Percentiles rank a stretch among this genome's conserved stretches.
Evolutionary conservation across 2,329 filamentous ascomycete species (phyloP).

Genomic region (Colletotrichum tamarilloi): DNA sequence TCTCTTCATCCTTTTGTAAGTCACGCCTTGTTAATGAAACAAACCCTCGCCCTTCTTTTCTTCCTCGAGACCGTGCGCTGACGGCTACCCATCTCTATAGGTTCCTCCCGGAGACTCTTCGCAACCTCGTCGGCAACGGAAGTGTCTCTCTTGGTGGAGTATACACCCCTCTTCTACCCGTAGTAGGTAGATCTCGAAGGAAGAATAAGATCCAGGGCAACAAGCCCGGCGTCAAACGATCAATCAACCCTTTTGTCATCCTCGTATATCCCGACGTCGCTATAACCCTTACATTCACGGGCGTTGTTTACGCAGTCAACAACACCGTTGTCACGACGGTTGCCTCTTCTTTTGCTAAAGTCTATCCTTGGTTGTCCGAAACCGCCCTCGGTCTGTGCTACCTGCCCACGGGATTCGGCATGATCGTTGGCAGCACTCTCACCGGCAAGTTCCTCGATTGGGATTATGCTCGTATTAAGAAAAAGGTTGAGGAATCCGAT

Average conservation of each 20-base stretch:
- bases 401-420: conserved; percentile 44
- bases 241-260: conserved; percentile 45
- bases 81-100: background rate
- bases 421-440: conserved; percentile 42
- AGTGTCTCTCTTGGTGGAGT: conserved; percentile 34
- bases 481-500: background rate
- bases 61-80: no score
- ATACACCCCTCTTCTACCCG: conserved; percentile 36
- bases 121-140: conserved; percentile 44
- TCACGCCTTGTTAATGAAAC: no score
- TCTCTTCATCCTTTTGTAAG: conserved; percentile 43
- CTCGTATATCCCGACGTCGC: conserved; percentile 45
- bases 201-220: conserved; percentile 4
- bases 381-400: conserved; percentile 47
- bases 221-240: conserved; percentile 12
- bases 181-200: conserved; percentile 35
- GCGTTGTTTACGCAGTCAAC: conserved; percentile 47
- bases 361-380: conserved; percentile 42
- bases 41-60: background rate
- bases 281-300: conserved; percentile 44
- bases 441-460: conserved; percentile 45
- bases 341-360: conserved; percentile 43
- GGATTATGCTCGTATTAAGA: conserved; percentile 43
- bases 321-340: conserved; percentile 49
- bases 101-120: conserved; percentile 46